Conservation (phyloP, 176 grass and related monocot genomes). For the Aechmea fasciata region DNA sequence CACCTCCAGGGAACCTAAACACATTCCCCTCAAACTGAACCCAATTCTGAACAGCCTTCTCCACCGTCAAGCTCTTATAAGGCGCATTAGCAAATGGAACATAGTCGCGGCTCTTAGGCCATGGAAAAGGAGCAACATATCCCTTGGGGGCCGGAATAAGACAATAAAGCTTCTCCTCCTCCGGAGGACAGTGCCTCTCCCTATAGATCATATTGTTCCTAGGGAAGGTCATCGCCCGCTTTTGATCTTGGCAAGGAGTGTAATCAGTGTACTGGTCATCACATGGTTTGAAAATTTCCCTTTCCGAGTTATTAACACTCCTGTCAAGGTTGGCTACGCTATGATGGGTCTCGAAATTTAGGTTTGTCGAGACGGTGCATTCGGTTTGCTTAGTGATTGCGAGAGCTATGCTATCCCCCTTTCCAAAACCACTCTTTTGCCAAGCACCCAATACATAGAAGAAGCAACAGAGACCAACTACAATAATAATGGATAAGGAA, state of each 20-base stretch:
- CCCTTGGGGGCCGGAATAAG: slow-evolving; percentile 60
- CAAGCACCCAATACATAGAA: slow-evolving; percentile 77
- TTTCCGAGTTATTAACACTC: neutral
- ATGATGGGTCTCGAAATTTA: slow-evolving; percentile 62
- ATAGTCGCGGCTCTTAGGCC: slow-evolving; percentile 79
- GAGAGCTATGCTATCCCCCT: slow-evolving; percentile 58
- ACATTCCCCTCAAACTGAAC: slow-evolving; percentile 65
- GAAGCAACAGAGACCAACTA: slow-evolving; percentile 56
- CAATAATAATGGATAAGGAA: slow-evolving; percentile 46
- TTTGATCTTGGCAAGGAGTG: slow-evolving; percentile 91
- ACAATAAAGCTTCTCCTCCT: slow-evolving; percentile 62
- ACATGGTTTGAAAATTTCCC: slow-evolving; percentile 36
- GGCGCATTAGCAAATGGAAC: slow-evolving; percentile 84
- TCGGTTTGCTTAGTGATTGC: slow-evolving; percentile 33
- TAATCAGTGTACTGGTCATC: slow-evolving; percentile 54
- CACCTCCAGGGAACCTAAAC: slow-evolving; percentile 77
- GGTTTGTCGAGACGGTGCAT: slow-evolving; percentile 19
- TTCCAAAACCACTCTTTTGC: slow-evolving; percentile 70
- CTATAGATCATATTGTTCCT: slow-evolving; percentile 77
- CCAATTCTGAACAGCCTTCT: slow-evolving; percentile 98
- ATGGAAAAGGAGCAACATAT: slow-evolving; percentile 73
- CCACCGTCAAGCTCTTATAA: slow-evolving; percentile 90
- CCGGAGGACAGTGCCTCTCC: slow-evolving; percentile 75
- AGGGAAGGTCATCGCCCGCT: slow-evolving; percentile 70
- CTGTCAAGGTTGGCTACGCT: slow-evolving; percentile 1